Base-by-base conservation (phyloP, 2,329 filamentous ascomycete species). In the Xylariales sp. region DNA sequence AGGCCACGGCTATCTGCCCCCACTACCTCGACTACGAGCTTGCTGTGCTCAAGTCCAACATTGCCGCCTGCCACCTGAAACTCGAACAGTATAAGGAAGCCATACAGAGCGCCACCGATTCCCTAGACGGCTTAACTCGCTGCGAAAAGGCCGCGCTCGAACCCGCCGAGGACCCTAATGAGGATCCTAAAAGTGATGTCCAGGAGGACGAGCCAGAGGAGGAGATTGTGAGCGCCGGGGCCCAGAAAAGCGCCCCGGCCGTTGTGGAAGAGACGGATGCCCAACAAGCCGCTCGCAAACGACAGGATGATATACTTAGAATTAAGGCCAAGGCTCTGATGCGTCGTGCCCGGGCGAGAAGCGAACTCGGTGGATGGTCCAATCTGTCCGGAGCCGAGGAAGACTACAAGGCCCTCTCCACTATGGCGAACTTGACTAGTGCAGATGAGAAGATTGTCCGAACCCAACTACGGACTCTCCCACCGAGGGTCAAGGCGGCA, bases 1-100 rank as follows among this genome's bases (percentile, higher is more conserved):
- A 91, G 72, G 94, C 96, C 28, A 84, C 97, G 3, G 85, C 89
- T 12, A 87, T 90, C 7, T 94, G 93, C 75, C 95, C 95, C 1
- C 90, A 89, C 71, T 97, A 97, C 78, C 87, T 97, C 32, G 90
- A 95, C 78, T 97, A 93, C 81, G 93, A 97, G 73, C 85, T 95
- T 69, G 93, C 94, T 32, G 93, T 98, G 9, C 84, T 98, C 5
- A 89, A 91, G 67, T 94, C 92, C 78, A 98, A 98, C 82, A 91
- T 97, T 72, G 88, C 95, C 1, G 95, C 94, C 9, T 97, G 94
- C 77, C 89, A 97, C 74, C 79, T 98, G 62, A 97, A 97, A 78
- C 83, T 97, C 3, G 85, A 90, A 68, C 90, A 95, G 69, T 97
- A 94, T 93, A 93, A 94, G 72, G 89, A 93, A 36, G 93, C 93